Evolutionary conservation across 495 filamentous ascomycete species (phyloP).

Genomic region (Penicillium dipodomyicola): DNA sequence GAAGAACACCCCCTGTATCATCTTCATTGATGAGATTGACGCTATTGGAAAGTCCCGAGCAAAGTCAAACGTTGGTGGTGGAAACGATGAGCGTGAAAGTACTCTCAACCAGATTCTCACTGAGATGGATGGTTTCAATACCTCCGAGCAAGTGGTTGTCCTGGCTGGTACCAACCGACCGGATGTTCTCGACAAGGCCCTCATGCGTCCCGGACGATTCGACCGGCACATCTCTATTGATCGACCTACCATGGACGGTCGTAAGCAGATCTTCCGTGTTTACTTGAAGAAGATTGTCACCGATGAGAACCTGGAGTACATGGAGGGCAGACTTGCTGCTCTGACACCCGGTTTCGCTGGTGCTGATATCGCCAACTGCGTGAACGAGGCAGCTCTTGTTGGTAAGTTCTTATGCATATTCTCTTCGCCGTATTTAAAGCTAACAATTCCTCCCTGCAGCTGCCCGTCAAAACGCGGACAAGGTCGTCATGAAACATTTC

Average conservation of each 20-base stretch:
- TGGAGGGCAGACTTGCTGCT: slow-evolving; percentile 83
- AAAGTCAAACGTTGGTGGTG: slow-evolving; percentile 73
- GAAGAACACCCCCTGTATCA: slow-evolving; percentile 96
- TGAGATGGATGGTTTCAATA: slow-evolving; percentile 99
- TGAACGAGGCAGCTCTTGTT: slow-evolving; percentile 95
- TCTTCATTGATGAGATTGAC: slow-evolving; percentile 99
- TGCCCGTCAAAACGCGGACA: slow-evolving; percentile 72
- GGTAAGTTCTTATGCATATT: slow-evolving; percentile 57
- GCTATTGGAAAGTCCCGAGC: slow-evolving; percentile 89
- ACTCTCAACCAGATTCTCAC: slow-evolving; percentile 98
- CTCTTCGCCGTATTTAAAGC: slow-evolving; percentile 13
- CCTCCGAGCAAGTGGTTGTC: slow-evolving; percentile 95
- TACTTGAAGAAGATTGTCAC: slow-evolving; percentile 92
- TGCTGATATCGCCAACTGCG: slow-evolving; percentile 96
- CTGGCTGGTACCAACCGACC: slow-evolving; percentile 94
- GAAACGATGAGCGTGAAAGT: slow-evolving; percentile 94
- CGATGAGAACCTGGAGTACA: slow-evolving; percentile 78
- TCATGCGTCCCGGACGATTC: slow-evolving; percentile 95
- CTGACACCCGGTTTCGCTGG: slow-evolving; percentile 95
- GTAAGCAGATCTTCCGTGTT: slow-evolving; percentile 93
- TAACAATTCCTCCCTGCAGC: slow-evolving; percentile 52
- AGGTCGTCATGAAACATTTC: slow-evolving; percentile 83
- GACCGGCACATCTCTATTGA: slow-evolving; percentile 95
- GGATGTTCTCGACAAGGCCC: slow-evolving; percentile 89
- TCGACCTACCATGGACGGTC: slow-evolving; percentile 90